A percentile compares a stretch with the other conserved stretches of the same genome.
phyloP scores from a whole-genome alignment of 1,139 yeast genomes.

The Citeromyces hawaiiensis region DNA sequence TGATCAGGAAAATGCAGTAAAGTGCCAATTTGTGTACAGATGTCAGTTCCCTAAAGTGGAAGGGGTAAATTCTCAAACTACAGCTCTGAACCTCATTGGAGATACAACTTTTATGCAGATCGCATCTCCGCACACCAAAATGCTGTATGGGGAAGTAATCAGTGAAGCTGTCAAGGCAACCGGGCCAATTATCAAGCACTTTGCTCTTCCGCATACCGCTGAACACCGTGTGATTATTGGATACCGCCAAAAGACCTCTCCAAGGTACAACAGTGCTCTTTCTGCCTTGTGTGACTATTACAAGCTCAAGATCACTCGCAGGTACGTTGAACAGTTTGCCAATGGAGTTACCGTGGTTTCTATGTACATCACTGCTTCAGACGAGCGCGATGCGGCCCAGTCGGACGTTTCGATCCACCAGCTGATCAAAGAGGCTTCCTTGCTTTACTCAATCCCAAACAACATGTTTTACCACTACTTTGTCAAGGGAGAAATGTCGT shows the following conservation, averaged over 20 bases:
- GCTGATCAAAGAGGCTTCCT: constrained; percentile 87
- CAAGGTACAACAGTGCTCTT: constrained; percentile 81
- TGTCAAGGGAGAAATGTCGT: constrained; percentile 65
- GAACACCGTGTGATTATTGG: constrained; percentile 88
- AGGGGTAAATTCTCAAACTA: constrained; percentile 21
- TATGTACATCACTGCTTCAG: constrained; percentile 60
- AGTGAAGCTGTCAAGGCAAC: constrained; percentile 58
- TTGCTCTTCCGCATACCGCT: constrained; percentile 61
- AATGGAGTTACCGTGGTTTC: constrained; percentile 83
- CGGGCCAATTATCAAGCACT: constrained; percentile 89
- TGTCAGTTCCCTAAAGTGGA: constrained; percentile 39
- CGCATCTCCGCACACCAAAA: constrained; percentile 70
- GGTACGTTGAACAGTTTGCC: constrained; percentile 88
- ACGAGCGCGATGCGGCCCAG: constrained; percentile 19
- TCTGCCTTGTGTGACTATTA: constrained; percentile 84
- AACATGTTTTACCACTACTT: constrained; percentile 69
- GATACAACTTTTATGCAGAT: constrained; percentile 72
- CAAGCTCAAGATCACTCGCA: constrained; percentile 73
- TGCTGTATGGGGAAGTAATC: constrained; percentile 62
- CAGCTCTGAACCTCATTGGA: constrained; percentile 53
- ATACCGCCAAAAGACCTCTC: constrained; percentile 71
- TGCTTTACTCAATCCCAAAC: constrained; percentile 84
- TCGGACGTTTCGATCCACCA: constrained; percentile 76
- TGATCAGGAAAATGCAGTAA: constrained; percentile 16
- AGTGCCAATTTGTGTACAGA: constrained; percentile 78